Conservation (phyloP, 306 rosid species). For the Inga laurina region DNA sequence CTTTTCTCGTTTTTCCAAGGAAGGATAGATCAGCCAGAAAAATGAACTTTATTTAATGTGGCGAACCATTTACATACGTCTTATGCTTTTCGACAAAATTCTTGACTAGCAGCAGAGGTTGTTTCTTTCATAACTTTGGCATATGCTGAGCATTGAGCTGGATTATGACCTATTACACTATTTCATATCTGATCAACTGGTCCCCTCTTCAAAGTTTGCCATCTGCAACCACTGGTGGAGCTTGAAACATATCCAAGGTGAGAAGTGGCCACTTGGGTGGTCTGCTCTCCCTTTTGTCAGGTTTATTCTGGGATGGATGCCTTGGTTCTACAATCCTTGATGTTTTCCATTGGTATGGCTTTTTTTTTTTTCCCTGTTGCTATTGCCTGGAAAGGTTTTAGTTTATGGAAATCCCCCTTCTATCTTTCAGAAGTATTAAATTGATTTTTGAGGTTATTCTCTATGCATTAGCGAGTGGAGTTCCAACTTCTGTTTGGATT, state of each 20-base stretch:
- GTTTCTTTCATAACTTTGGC: slow-evolving; percentile 13
- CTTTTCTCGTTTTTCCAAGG: not conserved
- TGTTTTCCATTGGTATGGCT: slow-evolving; percentile 39
- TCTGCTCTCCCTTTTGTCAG: slow-evolving; percentile 28
- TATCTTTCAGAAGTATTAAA: slow-evolving; percentile 2
- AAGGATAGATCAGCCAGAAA: not conserved
- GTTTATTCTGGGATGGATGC: slow-evolving; percentile 32
- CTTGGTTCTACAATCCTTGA: slow-evolving; percentile 23
- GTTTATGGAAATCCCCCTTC: slow-evolving; percentile 17
- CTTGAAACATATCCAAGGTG: slow-evolving; percentile 31
- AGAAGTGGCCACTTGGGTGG: slow-evolving; percentile 30
- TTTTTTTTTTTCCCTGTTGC: slow-evolving; percentile 12
- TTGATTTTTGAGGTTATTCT: slow-evolving; percentile 21
- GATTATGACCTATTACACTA: not conserved
- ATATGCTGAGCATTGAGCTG: slow-evolving; percentile 21
- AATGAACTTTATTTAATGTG: not conserved
- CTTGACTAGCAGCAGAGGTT: not conserved
- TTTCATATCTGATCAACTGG: slow-evolving; percentile 29
- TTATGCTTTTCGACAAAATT: not conserved
- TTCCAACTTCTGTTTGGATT: not conserved
- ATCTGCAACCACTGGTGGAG: slow-evolving; percentile 37
- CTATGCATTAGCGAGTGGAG: not conserved
- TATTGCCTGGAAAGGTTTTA: slow-evolving; percentile 18
- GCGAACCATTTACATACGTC: no score
- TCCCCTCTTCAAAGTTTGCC: slow-evolving; percentile 19